phyloP scores from a whole-genome alignment of 129 eudicot genomes.

The Saposhnikovia divaricata region DNA sequence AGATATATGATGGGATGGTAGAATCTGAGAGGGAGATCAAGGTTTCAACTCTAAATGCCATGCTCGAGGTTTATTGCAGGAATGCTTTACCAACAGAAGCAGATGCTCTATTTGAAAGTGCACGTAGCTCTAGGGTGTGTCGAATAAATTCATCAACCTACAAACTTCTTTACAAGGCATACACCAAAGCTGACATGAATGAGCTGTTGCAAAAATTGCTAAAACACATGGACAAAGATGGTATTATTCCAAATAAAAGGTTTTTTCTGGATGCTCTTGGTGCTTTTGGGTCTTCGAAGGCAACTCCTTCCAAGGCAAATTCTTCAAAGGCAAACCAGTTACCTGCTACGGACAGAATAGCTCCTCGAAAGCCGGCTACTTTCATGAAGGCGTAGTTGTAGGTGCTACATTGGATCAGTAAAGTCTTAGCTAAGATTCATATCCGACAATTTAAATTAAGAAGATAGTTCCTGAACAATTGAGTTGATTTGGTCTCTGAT shows the following conservation, averaged over 20 bases:
- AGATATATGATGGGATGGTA: conserved; percentile 43
- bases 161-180: conserved; percentile 82
- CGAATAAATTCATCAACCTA: conserved; percentile 60
- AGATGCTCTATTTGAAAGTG: conserved; percentile 52
- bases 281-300: conserved; percentile 46
- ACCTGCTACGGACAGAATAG: conserved; percentile 8
- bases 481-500: neutral
- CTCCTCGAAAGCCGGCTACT: conserved; percentile 1
- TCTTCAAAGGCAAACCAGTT: conserved; percentile 22
- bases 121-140: conserved; percentile 30
- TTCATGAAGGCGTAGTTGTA: conserved; percentile 3
- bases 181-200: conserved; percentile 67
- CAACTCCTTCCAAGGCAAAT: conserved; percentile 16
- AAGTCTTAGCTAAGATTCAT: neutral
- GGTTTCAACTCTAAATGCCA: conserved; percentile 75
- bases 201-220: conserved; percentile 54
- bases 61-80: conserved; percentile 79
- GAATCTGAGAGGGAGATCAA: conserved; percentile 46
- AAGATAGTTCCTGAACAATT: neutral
- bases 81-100: conserved; percentile 71
- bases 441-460: neutral
- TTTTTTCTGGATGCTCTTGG: conserved; percentile 84
- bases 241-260: conserved; percentile 66
- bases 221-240: conserved; percentile 72
- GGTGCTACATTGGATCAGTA: neutral